Evolutionary conservation across 2,329 filamentous ascomycete genomes (phyloP).

Genomic region (Cryoendolithus antarcticus): DNA sequence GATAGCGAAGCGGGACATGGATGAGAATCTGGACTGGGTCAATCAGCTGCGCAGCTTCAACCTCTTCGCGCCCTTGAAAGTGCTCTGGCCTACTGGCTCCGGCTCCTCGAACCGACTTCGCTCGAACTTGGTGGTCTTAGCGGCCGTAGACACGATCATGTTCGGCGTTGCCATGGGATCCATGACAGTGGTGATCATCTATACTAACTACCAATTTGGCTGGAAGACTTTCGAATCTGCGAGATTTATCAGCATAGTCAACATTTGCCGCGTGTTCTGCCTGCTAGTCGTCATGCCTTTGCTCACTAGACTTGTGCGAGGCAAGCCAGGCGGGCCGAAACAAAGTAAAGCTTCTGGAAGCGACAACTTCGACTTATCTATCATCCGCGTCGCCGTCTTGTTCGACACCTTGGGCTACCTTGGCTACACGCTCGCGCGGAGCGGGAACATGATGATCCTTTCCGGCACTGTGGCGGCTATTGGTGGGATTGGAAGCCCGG

Average conservation of each 20-base stretch:
- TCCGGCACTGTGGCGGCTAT: slow-evolving; percentile 65
- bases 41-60: slow-evolving; percentile 41
- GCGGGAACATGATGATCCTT: slow-evolving; percentile 52
- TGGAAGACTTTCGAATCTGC: slow-evolving; percentile 77
- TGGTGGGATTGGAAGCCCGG: slow-evolving; percentile 75
- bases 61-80: slow-evolving; percentile 62
- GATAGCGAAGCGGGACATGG: slow-evolving; percentile 10
- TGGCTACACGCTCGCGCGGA: slow-evolving; percentile 58
- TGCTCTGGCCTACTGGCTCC: slow-evolving; percentile 61
- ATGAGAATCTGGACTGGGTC: slow-evolving; percentile 31
- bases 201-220: slow-evolving; percentile 64
- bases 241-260: slow-evolving; percentile 69
- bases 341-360: slow-evolving; percentile 51
- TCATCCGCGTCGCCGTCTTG: slow-evolving; percentile 58
- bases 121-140: slow-evolving; percentile 67
- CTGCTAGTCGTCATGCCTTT: slow-evolving; percentile 65
- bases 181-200: slow-evolving; percentile 71
- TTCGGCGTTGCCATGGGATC: slow-evolving; percentile 73
- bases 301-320: slow-evolving; percentile 64
- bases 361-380: slow-evolving; percentile 62
- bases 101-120: slow-evolving; percentile 51
- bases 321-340: slow-evolving; percentile 28
- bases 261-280: slow-evolving; percentile 60
- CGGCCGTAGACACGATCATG: slow-evolving; percentile 67
- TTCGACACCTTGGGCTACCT: slow-evolving; percentile 65